Evolutionary conservation across 2,329 filamentous ascomycete genomes (phyloP).

Genomic region (Fusarium keratoplasticum): DNA sequence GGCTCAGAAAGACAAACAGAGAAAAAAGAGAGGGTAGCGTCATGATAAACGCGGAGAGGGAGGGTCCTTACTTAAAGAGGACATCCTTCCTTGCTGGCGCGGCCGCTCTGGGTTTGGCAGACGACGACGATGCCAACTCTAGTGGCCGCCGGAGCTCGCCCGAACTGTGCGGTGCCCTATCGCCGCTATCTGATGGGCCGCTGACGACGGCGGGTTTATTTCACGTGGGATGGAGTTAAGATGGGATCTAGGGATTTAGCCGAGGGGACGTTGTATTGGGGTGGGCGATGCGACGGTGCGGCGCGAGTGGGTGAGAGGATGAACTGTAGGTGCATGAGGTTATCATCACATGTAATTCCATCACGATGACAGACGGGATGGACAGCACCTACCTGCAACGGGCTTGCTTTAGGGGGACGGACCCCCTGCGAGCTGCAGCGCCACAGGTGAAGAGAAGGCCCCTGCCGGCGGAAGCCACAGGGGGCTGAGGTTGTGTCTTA

Average conservation of each 20-base stretch:
- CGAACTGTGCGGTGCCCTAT: constrained; percentile 31
- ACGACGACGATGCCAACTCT: constrained; percentile 37
- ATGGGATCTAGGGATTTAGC: background rate
- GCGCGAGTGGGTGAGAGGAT: background rate
- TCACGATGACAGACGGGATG: constrained; percentile 2
- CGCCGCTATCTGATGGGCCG: constrained; percentile 12
- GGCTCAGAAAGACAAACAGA: constrained; percentile 2
- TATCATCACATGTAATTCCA: constrained; percentile 30
- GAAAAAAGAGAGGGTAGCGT: constrained; percentile 11
- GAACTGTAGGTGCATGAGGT: constrained; percentile 8
- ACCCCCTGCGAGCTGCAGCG: constrained; percentile 5
- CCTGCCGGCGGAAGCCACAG: constrained; percentile 16
- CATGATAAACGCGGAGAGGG: constrained; percentile 21
- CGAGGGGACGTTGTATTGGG: background rate
- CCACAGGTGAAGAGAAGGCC: constrained; percentile 11
- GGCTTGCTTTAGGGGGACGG: background rate
- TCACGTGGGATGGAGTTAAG: constrained; percentile 3
- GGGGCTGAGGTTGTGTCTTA: constrained; percentile 9
- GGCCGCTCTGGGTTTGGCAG: constrained; percentile 13
- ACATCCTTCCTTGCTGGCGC: constrained; percentile 36
- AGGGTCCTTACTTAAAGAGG: constrained; percentile 48
- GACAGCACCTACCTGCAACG: background rate
- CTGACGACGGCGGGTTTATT: background rate
- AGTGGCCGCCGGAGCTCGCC: constrained; percentile 29
- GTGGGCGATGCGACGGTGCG: constrained; percentile 2